Evolutionary conservation across 768 basidiomycete species (phyloP).

Genomic region (Tylopilus sp.): DNA sequence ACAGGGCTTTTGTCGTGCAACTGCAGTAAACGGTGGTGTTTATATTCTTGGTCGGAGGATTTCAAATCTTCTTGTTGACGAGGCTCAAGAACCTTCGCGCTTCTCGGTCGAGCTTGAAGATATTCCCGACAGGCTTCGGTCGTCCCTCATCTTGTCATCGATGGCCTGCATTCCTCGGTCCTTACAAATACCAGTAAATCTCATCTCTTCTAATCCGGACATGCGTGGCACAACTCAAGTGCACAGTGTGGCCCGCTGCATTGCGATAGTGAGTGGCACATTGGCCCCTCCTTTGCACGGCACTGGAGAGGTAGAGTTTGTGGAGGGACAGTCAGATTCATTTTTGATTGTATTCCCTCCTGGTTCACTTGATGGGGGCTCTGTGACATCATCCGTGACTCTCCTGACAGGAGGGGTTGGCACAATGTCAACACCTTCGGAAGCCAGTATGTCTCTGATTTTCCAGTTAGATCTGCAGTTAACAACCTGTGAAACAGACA

Average conservation of each 20-base stretch:
- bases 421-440: constrained; percentile 69
- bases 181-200: constrained; percentile 23
- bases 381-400: constrained; percentile 50
- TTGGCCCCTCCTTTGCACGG: constrained; percentile 28
- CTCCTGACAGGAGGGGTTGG: constrained; percentile 69
- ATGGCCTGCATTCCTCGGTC: constrained; percentile 31
- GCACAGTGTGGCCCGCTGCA: constrained; percentile 40
- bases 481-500: constrained; percentile 39
- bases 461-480: neutral
- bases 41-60: constrained; percentile 63
- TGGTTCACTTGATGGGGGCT: constrained; percentile 44
- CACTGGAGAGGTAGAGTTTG: constrained; percentile 7
- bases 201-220: constrained; percentile 8
- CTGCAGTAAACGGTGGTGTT: constrained; percentile 75
- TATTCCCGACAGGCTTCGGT: constrained; percentile 55
- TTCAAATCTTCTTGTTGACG: constrained; percentile 30
- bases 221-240: neutral
- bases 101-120: constrained; percentile 55
- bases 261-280: constrained; percentile 46
- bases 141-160: constrained; percentile 54
- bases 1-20: constrained; percentile 85
- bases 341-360: constrained; percentile 77
- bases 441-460: constrained; percentile 45
- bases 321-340: constrained; percentile 47
- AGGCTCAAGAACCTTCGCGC: constrained; percentile 6